Base-by-base conservation (phyloP, 2,329 filamentous ascomycete species). In the Aspergillus pseudoglaucus region DNA sequence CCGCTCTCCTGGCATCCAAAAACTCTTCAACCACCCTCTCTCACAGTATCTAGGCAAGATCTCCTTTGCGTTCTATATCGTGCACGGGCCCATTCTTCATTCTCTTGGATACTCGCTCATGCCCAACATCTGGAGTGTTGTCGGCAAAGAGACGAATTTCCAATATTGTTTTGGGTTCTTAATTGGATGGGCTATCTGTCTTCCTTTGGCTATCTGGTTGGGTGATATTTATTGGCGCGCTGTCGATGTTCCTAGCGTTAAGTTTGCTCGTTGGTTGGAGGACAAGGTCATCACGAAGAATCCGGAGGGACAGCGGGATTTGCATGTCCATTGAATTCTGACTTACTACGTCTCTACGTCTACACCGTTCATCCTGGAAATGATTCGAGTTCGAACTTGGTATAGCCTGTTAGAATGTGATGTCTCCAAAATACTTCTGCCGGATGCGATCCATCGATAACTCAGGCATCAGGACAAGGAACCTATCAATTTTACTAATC, bases 201-300 rank as follows among this genome's bases (percentile, higher is more conserved):
- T 72, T 3, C 58, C 64, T 6, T 47, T 71, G 23, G 62, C 76
- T 0, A 67, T 83, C 5, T 83, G 79, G 73, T 68, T 73, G 4
- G 76, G 77, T 1, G 81, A 84, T 60, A 48, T 84, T 3, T 83
- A 82, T 56, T 82, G 79, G 77, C 71, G 79, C 23, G 64, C 64
- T 1, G 70, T 84, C 5, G 81, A 84, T 60, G 62, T 68, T 3
- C 74, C 73, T 1, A 70, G 74, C 58, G 68, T 79, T 6, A 71
- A 68, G 44, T 72, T 80, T 54, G 72, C 76, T 3, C 66, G 72
- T 39, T 77, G 75, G 69, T 50, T 79, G 22, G 77, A 77, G 58
- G 59, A 59, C 38, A 58, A 58, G 33, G 15, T 39, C 3, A 48
- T 66, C 23, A 53, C 62, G 25, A 55, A 58, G 1, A 63, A 64